Base-by-base conservation (phyloP, 148 eudicot species). In the Agrostemma githago region DNA sequence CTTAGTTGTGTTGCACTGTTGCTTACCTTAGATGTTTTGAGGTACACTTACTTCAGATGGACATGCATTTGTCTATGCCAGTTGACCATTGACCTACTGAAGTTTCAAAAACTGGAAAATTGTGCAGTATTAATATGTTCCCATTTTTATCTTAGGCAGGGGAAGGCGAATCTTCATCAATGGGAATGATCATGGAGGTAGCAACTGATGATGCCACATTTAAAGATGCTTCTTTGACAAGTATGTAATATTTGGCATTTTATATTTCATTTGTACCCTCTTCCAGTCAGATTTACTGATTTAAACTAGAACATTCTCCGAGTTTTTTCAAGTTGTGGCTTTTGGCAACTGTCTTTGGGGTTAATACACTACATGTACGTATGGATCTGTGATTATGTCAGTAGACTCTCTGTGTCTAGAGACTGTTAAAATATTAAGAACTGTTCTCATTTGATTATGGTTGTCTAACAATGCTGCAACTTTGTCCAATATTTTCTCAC, bases 231-330 rank as follows among this genome's bases (percentile, higher is more conserved):
- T 39, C 73, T 74, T 79, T 83, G 48, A 68, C 81, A 48, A 79
- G 95, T 89, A 88, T 74, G 87, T 77, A 56, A 57, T 64, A 15
- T 60, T 74, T 58, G 14, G 62, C 66, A 11, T 17, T 16, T 64
- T 70, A 44, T 65, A 66, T 65, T 56, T 51, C 58, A 34, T 15
- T 12, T 63, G 53, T 62, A 51, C 51, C 26, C 37, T 53, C 51
- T 38, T 77, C 44, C n/a, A 15, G 17, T 67, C 69, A 6, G 4
- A 8, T 39, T 70, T 17, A 12, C 63, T 48, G 63, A 62, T 62
- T 62, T 39, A 51, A 48, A 41, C 37, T 16, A 9, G 14, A 51
- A 51, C 56, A 51, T 12, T 12, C 3, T 51, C 56, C 14, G 4
- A 2, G 56, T 51, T 10, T 51, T 0, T 51, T 51, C 15, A 51